Evolutionary conservation across 768 basidiomycete genomes (phyloP).

Genomic region (Tylopilus felleus): DNA sequence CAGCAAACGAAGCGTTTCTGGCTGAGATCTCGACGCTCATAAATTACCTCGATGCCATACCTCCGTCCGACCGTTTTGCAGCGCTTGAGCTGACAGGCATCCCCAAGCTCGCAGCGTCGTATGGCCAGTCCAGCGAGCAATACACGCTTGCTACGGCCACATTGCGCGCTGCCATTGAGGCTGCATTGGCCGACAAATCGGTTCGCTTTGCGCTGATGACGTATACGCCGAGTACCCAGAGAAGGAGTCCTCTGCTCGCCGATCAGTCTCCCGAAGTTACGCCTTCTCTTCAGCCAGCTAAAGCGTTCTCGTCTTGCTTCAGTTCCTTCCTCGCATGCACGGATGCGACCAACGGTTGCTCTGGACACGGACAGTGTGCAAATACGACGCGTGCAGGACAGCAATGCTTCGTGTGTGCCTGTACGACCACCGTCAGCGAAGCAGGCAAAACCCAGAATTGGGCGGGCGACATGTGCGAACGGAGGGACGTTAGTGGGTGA

Average conservation of each 20-base stretch:
- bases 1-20: slow-evolving; percentile 38
- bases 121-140: slow-evolving; percentile 53
- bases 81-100: slow-evolving; percentile 59
- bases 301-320: slow-evolving; percentile 62
- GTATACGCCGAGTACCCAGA: slow-evolving; percentile 34
- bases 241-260: slow-evolving; percentile 40
- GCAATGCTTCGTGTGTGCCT: slow-evolving; percentile 48
- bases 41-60: slow-evolving; percentile 44
- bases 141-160: slow-evolving; percentile 46
- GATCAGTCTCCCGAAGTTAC: slow-evolving; percentile 29
- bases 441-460: slow-evolving; percentile 59
- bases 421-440: slow-evolving; percentile 45
- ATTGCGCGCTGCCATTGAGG: slow-evolving; percentile 48
- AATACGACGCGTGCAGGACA: slow-evolving; percentile 56
- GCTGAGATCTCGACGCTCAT: slow-evolving; percentile 43
- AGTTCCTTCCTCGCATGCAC: slow-evolving; percentile 49
- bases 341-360: slow-evolving; percentile 63
- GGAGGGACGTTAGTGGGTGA: slow-evolving; percentile 77
- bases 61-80: slow-evolving; percentile 49
- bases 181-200: slow-evolving; percentile 35
- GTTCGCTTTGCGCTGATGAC: slow-evolving; percentile 54
- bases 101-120: slow-evolving; percentile 40
- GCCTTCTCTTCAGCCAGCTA: slow-evolving; percentile 39
- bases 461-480: slow-evolving; percentile 75
- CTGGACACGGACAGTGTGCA: slow-evolving; percentile 66